phyloP scores from a whole-genome alignment of 768 basidiomycete genomes.

The Clitopilus passeckerianus region DNA sequence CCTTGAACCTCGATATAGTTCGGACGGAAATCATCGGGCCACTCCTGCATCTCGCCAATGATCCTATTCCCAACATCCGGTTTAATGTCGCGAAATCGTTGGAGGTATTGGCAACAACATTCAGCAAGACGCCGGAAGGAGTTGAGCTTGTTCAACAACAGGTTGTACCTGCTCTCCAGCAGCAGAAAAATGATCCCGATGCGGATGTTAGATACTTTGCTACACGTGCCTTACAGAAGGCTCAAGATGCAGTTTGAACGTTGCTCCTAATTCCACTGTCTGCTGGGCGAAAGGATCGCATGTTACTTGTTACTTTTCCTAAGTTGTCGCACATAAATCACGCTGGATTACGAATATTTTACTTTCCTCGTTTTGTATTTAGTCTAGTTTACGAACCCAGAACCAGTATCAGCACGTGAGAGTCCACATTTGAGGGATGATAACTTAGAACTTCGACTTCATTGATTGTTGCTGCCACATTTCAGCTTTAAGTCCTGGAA shows the following conservation, averaged over 20 bases:
- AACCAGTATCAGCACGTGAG: not conserved
- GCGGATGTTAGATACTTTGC: conserved; percentile 98
- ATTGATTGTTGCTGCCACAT: no score
- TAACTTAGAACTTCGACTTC: no score
- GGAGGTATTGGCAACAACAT: conserved; percentile 78
- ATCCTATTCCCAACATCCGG: conserved; percentile 97
- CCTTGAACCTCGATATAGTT: conserved; percentile 79
- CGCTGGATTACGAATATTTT: not conserved
- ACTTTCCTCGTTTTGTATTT: not conserved
- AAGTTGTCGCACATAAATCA: not conserved
- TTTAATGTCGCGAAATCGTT: conserved; percentile 97
- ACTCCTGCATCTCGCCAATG: conserved; percentile 75
- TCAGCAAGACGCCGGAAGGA: conserved; percentile 63
- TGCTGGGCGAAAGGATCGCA: not conserved
- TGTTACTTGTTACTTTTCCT: not conserved
- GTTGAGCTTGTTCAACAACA: conserved; percentile 66
- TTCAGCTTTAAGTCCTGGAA: no score
- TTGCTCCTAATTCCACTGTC: no score
- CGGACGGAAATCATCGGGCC: conserved; percentile 80
- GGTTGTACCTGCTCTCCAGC: conserved; percentile 80
- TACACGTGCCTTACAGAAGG: conserved; percentile 67
- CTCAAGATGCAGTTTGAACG: conserved; percentile 9
- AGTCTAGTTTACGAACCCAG: conserved; percentile 4
- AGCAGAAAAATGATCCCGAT: conserved; percentile 83
- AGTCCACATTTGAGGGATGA: no score